Evolutionary conservation across 306 rosid genomes (phyloP).

Genomic region (Pterocarpus santalinus): DNA sequence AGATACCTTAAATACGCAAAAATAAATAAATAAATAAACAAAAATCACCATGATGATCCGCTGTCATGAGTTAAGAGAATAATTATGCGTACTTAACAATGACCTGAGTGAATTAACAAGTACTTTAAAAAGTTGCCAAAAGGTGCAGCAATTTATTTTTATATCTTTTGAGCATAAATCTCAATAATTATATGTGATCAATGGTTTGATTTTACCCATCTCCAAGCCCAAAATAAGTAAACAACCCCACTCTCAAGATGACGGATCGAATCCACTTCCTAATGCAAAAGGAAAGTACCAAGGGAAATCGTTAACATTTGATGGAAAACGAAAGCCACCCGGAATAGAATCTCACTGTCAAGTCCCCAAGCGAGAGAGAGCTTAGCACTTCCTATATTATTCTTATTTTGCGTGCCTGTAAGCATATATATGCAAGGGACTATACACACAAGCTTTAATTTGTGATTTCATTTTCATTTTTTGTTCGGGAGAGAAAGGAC

Average conservation of each 20-base stretch:
- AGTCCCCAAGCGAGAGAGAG: background rate
- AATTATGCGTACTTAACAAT: background rate
- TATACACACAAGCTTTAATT: background rate
- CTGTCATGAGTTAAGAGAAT: background rate
- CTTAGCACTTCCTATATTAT: background rate
- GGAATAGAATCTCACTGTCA: constrained; percentile 20
- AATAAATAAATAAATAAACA: no score
- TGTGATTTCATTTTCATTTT: background rate
- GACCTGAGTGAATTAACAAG: background rate
- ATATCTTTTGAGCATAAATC: no score
- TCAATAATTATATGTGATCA: background rate
- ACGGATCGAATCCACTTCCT: constrained; percentile 9
- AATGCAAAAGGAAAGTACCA: constrained; percentile 18
- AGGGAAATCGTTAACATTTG: constrained; percentile 3
- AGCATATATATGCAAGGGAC: no score
- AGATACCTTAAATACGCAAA: no score
- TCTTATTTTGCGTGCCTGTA: no score
- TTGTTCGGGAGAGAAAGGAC: background rate
- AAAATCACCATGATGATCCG: no score
- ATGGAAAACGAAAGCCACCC: constrained; percentile 26
- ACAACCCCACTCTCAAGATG: background rate
- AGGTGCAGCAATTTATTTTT: background rate
- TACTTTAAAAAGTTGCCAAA: background rate
- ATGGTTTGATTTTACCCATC: background rate
- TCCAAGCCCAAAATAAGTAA: constrained; percentile 1